Evolutionary conservation across 1,284 basidiomycete species (phyloP), one percentile per base, ranked within the genome.

Genomic region (Gomphus sp.): DNA sequence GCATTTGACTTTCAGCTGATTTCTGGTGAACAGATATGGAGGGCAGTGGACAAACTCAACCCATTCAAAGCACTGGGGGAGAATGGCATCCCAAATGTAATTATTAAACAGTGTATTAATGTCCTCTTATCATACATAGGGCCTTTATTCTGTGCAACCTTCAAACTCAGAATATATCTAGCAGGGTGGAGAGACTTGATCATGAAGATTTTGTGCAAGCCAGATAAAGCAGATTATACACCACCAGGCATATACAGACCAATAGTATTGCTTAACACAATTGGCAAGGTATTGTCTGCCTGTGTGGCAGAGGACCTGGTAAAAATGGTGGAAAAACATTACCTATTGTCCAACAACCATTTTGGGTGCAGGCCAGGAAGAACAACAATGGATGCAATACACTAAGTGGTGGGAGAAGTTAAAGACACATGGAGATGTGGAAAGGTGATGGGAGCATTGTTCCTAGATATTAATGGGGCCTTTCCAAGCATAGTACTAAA

Each of bases 401-500:
- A 73, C 55, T 61, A 67, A 72, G 70, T 52, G 64, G n/a, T n/a
- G n/a, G n/a, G n/a, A n/a, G n/a, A n/a, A n/a, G n/a, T n/a, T n/a
- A n/a, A n/a, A n/a, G n/a, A 72, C 34, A 68, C 73, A 11, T 76
- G 73, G 74, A 55, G 70, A 0, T 34, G 48, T 37, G 61, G 64
- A 0, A 62, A 72, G 22, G 74, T 72, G 0, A 75, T 2, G 73
- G 76, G 61, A 66, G 76, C n/a, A 69, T 74, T 63, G 72, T 68
- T 0, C n/a, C n/a, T n/a, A n/a, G n/a, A n/a, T n/a, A n/a, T n/a
- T n/a, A n/a, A n/a, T n/a, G n/a, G n/a, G n/a, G 73, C 74, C 0
- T 78, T 76, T 64, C 74, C 72, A 0, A 74, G 67, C 28, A 67
- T 65, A n/a, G n/a, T n/a, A n/a, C n/a, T n/a, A n/a, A n/a, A n/a